Evolutionary conservation across 345 rosid genomes (phyloP), one percentile per base, ranked within the genome.

Genomic region (Salix dunnii): DNA sequence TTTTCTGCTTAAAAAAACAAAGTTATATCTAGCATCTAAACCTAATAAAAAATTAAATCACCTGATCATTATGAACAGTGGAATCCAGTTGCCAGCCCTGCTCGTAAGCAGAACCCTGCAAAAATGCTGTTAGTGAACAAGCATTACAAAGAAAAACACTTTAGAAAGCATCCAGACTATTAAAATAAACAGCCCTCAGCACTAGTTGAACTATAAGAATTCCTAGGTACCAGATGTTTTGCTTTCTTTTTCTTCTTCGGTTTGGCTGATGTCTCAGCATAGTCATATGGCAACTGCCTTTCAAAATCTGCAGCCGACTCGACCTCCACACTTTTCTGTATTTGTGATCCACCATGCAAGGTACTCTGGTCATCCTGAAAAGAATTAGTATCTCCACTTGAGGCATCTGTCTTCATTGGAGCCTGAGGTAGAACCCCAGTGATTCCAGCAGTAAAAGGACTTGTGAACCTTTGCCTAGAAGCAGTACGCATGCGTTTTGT

Each of bases 361-460:
- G 95, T 86, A 86, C 94, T 90, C 84, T 87, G 90, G 71, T 94
- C 98, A 84, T 96, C 98, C 89, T 94, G 99, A 86, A 88, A 91
- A 78, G 97, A 96, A 87, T 79, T 90, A 70, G 98, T 92, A 79
- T 96, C 99, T 76, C 93, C 99, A 85, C 99, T 96, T 73, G 99
- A 96, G 42, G 92, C 97, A 85, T 92, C 97, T 30, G 97, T 89
- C 84, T 85, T 94, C 8, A 81, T 72, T 10, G 92, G 87, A 71
- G 82, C 83, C 79, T 68, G 62, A 14, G 23, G 91, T 70, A 87
- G 71, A 64, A 69, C 82, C 78, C 87, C 92, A 80, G 84, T 62
- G 82, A 82, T 82, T 79, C 88, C 91, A 85, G 85, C 79, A 82
- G 84, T 78, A 75, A 88, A 88, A 71, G 96, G 94, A 86, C 87